Conservation (phyloP, 129 eudicot species). For the Pittosporum tobira region DNA sequence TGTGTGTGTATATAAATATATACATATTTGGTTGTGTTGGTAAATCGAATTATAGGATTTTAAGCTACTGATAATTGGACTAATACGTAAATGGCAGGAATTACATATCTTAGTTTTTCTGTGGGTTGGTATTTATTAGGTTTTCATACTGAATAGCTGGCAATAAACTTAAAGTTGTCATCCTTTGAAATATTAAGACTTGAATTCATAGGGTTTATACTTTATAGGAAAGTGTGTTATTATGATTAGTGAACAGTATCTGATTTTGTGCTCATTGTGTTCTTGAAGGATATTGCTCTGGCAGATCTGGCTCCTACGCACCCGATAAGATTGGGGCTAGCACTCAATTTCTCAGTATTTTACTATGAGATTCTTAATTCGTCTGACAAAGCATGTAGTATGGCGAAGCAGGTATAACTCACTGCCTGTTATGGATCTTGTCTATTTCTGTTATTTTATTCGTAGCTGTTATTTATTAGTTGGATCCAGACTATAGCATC, state of each 20-base stretch:
- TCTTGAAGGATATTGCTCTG: constrained; percentile 62
- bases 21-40: too few relatives aligned
- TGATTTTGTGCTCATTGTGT: background rate
- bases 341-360: constrained; percentile 77
- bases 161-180: background rate
- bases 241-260: background rate
- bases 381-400: constrained; percentile 70
- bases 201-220: background rate
- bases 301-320: constrained; percentile 71
- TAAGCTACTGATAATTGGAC: too few relatives aligned
- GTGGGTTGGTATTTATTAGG: too few relatives aligned
- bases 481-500: too few relatives aligned
- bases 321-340: constrained; percentile 76
- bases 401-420: constrained; percentile 85
- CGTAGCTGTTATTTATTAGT: too few relatives aligned
- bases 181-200: background rate
- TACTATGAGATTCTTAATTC: constrained; percentile 78
- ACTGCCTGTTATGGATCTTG: too few relatives aligned
- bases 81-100: too few relatives aligned
- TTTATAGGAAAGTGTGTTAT: background rate
- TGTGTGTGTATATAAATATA: too few relatives aligned
- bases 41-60: too few relatives aligned
- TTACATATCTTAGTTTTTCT: too few relatives aligned
- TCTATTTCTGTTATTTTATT: background rate
- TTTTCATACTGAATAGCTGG: background rate